Conservation (phyloP, 1,139 yeast species). For the Saccharomyces hybrid region DNA sequence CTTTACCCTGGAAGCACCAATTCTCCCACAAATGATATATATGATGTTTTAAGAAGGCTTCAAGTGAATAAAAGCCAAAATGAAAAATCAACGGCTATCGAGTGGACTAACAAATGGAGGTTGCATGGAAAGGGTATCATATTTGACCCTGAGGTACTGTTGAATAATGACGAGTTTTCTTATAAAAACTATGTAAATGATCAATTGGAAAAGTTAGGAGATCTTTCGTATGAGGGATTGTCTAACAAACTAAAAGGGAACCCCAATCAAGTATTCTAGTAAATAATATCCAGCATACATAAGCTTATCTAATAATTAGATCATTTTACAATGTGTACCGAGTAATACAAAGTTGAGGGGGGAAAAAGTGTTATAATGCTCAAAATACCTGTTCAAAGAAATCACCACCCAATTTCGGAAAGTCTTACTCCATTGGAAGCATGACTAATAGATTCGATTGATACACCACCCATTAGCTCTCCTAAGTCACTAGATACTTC, state of each 20-base stretch:
- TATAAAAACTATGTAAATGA: conserved; percentile 11
- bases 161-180: conserved; percentile 16
- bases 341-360: background rate
- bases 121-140: conserved; percentile 38
- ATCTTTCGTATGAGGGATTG: background rate
- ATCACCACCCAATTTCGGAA: conserved; percentile 26
- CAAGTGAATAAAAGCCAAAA: conserved; percentile 34
- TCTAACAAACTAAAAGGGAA: background rate
- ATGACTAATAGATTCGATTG: conserved; percentile 22
- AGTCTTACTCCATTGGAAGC: conserved; percentile 16
- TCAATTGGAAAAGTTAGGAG: conserved; percentile 10
- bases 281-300: background rate
- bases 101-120: conserved; percentile 63
- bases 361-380: background rate
- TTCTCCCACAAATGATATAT: conserved; percentile 70
- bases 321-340: background rate
- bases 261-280: background rate
- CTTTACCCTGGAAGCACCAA: conserved; percentile 43
- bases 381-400: background rate
- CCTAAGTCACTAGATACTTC: conserved; percentile 73
- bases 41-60: conserved; percentile 46
- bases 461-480: conserved; percentile 26
- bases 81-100: conserved; percentile 57
- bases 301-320: background rate
- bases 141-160: conserved; percentile 22